Evolutionary conservation across 257 asterid genomes (phyloP).

Genomic region (Solanum acaule): DNA sequence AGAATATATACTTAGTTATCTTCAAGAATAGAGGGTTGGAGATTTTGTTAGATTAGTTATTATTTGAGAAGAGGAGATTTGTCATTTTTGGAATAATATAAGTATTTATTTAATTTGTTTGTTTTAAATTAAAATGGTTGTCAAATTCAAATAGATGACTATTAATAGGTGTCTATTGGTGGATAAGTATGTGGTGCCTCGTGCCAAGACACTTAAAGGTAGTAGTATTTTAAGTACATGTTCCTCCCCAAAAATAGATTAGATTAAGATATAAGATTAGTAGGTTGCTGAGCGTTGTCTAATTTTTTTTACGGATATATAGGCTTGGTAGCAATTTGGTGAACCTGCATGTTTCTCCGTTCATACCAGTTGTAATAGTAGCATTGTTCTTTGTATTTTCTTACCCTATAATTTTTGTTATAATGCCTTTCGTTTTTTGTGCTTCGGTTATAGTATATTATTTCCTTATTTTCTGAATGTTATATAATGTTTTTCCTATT

Average conservation of each 20-base stretch:
- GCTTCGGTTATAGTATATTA: neutral
- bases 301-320: rapidly evolving
- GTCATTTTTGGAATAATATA: neutral
- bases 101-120: neutral
- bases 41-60: neutral
- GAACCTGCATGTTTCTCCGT: neutral
- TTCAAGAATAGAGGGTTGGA: neutral
- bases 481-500: neutral
- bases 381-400: neutral
- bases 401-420: neutral
- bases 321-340: neutral
- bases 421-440: neutral
- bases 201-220: neutral
- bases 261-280: neutral
- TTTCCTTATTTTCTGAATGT: neutral
- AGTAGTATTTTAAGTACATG: neutral
- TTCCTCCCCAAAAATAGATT: too few relatives aligned
- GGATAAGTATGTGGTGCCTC: neutral
- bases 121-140: neutral
- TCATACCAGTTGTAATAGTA: neutral
- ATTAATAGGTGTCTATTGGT: neutral
- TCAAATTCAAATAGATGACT: neutral
- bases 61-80: neutral
- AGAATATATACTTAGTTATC: neutral
- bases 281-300: neutral